A percentile compares a stretch with the other conserved stretches of the same genome.
phyloP scores from a whole-genome alignment of 1,139 yeast species.

The Lodderomyces elongisporus region DNA sequence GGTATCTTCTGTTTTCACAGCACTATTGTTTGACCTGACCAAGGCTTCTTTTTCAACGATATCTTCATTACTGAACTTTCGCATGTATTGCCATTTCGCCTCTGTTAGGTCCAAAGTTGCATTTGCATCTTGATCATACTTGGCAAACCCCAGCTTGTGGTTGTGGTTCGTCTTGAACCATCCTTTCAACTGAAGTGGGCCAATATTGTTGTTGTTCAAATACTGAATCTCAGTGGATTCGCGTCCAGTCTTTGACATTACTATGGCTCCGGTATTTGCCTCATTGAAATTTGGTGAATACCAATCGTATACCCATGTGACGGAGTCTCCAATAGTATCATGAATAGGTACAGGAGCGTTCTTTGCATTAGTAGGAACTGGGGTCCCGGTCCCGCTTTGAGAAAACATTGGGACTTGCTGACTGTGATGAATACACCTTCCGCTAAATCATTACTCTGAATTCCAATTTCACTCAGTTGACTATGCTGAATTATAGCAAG shows the following conservation, averaged over 20 bases:
- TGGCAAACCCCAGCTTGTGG: conserved; percentile 14
- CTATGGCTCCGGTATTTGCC: conserved; percentile 7
- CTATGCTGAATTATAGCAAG: too few relatives aligned
- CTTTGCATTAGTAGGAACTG: conserved; percentile 9
- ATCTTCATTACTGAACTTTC: too few relatives aligned
- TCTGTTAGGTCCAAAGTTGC: too few relatives aligned
- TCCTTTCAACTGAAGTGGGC: conserved; percentile 27
- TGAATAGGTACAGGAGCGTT: conserved; percentile 12
- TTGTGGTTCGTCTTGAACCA: conserved; percentile 32
- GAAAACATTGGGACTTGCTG: conserved; percentile 15
- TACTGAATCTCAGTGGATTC: conserved; percentile 11
- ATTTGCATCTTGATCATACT: too few relatives aligned
- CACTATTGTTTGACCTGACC: too few relatives aligned
- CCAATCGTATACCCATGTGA: conserved; percentile 44
- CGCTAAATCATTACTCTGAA: not conserved
- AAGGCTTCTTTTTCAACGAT: too few relatives aligned
- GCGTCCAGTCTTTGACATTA: conserved; percentile 10
- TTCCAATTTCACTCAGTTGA: too few relatives aligned
- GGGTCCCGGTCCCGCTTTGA: conserved; percentile 16
- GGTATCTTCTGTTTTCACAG: too few relatives aligned
- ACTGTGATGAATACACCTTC: too few relatives aligned
- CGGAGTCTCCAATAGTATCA: conserved; percentile 24
- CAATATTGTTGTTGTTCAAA: conserved; percentile 11
- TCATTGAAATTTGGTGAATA: conserved; percentile 31
- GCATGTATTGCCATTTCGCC: too few relatives aligned